Evolutionary conservation across 495 filamentous ascomycete species (phyloP).

Genomic region (Cercophora sp.): DNA sequence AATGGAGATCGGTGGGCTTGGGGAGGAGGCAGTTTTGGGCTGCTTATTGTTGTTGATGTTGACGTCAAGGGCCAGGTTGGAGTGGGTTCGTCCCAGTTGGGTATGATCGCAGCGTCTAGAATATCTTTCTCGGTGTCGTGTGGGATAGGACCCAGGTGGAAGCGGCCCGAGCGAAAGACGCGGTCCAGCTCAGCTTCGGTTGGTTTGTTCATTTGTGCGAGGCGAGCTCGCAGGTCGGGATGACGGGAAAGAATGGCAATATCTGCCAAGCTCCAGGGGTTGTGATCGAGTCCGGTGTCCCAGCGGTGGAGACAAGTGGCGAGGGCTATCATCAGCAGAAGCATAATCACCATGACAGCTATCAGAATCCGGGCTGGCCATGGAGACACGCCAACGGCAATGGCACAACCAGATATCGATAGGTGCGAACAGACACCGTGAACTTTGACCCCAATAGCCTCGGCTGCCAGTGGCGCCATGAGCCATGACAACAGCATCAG

Average conservation of each 20-base stretch:
- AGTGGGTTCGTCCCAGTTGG: neutral
- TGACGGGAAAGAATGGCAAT: slow-evolving; percentile 25
- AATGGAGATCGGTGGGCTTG: too few relatives aligned
- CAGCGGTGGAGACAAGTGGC: slow-evolving; percentile 23
- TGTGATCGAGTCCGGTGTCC: slow-evolving; percentile 26
- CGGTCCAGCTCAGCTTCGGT: slow-evolving; percentile 7
- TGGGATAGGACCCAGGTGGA: neutral
- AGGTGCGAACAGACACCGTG: slow-evolving; percentile 11
- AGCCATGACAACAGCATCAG: slow-evolving; percentile 10
- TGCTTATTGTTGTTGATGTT: too few relatives aligned
- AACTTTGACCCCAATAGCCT: slow-evolving; percentile 10
- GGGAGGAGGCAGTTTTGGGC: too few relatives aligned
- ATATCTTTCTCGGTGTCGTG: neutral
- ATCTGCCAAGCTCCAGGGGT: slow-evolving; percentile 28
- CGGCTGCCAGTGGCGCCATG: slow-evolving; percentile 7
- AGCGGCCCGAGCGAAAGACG: slow-evolving; percentile 5
- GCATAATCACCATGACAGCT: slow-evolving; percentile 17
- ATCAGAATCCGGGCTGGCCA: slow-evolving; percentile 22
- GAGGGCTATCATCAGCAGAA: slow-evolving; percentile 1
- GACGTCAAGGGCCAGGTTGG: neutral
- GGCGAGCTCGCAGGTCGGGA: slow-evolving; percentile 19
- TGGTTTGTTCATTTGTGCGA: slow-evolving; percentile 11
- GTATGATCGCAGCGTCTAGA: neutral
- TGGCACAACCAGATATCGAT: slow-evolving; percentile 6
- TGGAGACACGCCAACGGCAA: slow-evolving; percentile 14